phyloP scores from a whole-genome alignment of 2,329 filamentous ascomycete species.

The Didymosphaeria variabile region DNA sequence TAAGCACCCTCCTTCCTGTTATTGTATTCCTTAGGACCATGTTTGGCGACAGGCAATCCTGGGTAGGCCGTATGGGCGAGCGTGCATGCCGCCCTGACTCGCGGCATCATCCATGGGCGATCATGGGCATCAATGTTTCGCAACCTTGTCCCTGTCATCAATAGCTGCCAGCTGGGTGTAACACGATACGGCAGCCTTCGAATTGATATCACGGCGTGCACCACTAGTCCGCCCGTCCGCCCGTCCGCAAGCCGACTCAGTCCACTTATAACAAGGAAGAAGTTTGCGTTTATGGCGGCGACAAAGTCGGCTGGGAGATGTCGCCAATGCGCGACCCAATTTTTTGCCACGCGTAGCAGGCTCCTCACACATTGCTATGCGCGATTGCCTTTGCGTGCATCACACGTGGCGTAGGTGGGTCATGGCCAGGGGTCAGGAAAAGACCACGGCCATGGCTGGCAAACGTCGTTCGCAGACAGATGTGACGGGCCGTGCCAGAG shows the following conservation, averaged over 20 bases:
- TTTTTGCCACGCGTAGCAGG: background rate
- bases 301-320: background rate
- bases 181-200: background rate
- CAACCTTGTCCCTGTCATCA: background rate
- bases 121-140: conserved; percentile 14
- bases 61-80: background rate
- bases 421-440: conserved; percentile 5
- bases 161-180: conserved; percentile 2
- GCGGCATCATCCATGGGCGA: conserved; percentile 5
- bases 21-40: background rate
- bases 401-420: conserved; percentile 10
- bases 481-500: conserved; percentile 8
- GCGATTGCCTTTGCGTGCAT: background rate
- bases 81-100: conserved; percentile 12
- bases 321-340: background rate
- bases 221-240: background rate
- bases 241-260: background rate
- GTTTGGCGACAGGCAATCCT: background rate
- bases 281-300: background rate
- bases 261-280: background rate
- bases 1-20: background rate
- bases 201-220: background rate
- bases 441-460: background rate
- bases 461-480: conserved; percentile 5
- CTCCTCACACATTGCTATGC: background rate